Evolutionary conservation across 331 rosid species (phyloP).

Genomic region (Phaseolus coccineus): DNA sequence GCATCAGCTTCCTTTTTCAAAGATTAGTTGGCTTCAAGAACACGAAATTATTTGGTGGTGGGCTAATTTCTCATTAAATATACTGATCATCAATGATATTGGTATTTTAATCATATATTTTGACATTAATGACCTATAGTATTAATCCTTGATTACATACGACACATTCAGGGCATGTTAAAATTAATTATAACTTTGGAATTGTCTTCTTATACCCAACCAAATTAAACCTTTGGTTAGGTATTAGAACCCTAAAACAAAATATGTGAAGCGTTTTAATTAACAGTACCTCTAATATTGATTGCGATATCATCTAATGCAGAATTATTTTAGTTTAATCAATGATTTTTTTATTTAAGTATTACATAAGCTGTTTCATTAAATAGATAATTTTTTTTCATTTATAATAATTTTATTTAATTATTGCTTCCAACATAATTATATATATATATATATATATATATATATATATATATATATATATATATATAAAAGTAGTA

Average conservation of each 20-base stretch:
- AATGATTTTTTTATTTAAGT: no score
- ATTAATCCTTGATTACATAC: constrained; percentile 34
- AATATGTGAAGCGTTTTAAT: neutral
- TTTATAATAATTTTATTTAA: no score
- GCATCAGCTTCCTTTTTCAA: constrained; percentile 46
- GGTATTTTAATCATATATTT: constrained; percentile 35
- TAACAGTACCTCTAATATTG: neutral
- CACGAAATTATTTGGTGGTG: constrained; percentile 49
- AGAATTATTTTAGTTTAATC: no score
- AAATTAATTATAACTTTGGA: constrained; percentile 43
- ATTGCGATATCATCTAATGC: no score
- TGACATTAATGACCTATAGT: constrained; percentile 34
- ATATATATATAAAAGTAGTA: no score
- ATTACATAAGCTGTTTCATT: no score
- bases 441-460: no score
- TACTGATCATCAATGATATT: constrained; percentile 37
- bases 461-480: no score
- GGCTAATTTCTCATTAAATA: constrained; percentile 46
- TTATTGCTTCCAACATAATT: no score
- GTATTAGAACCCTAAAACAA: neutral
- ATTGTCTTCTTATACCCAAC: constrained; percentile 42
- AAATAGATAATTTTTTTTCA: no score
- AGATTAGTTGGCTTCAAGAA: constrained; percentile 46
- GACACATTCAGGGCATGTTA: constrained; percentile 50
- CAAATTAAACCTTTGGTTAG: constrained; percentile 4